These are phyloP conservation scores for Lavandula angustifolia DNA, from an alignment of 257 asterid genomes.

Conservation along the genomic window DNA sequence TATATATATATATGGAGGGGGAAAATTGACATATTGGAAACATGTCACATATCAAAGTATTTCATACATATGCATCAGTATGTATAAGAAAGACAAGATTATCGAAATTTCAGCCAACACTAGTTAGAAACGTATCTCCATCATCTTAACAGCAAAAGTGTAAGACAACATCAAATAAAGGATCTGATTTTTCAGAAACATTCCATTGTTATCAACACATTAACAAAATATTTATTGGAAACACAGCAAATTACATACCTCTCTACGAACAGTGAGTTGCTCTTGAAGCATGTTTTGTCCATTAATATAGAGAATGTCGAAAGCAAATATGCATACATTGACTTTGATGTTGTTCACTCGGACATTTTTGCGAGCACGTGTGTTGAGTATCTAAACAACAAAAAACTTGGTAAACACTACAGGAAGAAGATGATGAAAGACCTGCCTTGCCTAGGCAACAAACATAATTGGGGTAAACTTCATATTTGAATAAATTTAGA, in stretches of 20 bases:
- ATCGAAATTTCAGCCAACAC: not conserved
- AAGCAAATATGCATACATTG: slow-evolving; percentile 87
- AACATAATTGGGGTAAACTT: too few species aligned
- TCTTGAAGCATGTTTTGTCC: slow-evolving; percentile 85
- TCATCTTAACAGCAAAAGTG: slow-evolving; percentile 1
- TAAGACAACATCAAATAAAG: too few species aligned
- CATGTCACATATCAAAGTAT: slow-evolving; percentile 3
- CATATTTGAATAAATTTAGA: not conserved
- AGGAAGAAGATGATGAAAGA: too few species aligned
- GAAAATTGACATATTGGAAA: too few species aligned
- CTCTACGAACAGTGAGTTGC: slow-evolving; percentile 80
- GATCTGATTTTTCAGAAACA: too few species aligned
- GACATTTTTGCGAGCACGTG: slow-evolving; percentile 93
- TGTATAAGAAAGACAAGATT: not conserved
- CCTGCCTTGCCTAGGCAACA: too few species aligned
- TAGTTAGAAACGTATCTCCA: not conserved
- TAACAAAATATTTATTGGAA: too few species aligned
- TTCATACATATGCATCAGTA: slow-evolving; percentile 16
- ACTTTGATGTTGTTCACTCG: slow-evolving; percentile 72
- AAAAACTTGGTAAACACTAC: slow-evolving; percentile 24
- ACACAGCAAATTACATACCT: slow-evolving; percentile 92
- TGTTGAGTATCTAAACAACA: slow-evolving; percentile 71
- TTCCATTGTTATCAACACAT: not conserved
- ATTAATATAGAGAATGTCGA: slow-evolving; percentile 80
- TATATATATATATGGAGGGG: too few species aligned